Base-by-base conservation (phyloP, 2,329 filamentous ascomycete species). In the Claviceps sp. region DNA sequence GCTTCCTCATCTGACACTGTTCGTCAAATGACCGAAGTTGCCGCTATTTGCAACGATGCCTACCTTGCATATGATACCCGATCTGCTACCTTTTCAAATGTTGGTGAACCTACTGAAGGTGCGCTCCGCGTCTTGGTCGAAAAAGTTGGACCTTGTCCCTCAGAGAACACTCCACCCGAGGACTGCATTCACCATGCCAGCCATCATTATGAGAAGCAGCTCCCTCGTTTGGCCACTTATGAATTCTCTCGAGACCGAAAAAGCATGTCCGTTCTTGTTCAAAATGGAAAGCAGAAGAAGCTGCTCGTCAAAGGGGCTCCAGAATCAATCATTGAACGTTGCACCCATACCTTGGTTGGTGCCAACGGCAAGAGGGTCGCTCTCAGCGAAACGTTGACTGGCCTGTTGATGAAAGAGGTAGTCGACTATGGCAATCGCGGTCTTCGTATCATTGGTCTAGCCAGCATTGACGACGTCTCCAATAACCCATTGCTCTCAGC, bases 221-320 rank as follows among this genome's bases (percentile, higher is more conserved):
- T 84, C 48, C 81, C 82, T 50, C 82, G 85, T 43, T 76, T 95
- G 52, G 85, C 90, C 8, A 95, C 89, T 11, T 98, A 88, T 61
- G 93, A 98, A 66, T 98, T 98, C 71, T 97, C 93, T 1, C 84
- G 93, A 61, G 93, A 98, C 69, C 82, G 93, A 56, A 98, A 98
- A 80, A 97, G 91, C 70, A 98, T 98, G 93, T 98, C 93, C 47
- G 94, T 98, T 38, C 73, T 97, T 54, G 88, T 94, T 56, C 78
- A 85, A 58, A 77, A 78, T 51, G 84, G 79, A 52, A 74, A 76
- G 48, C 70, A 81, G 50, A 81, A 93, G 71, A 89, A 85, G 66
- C 82, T 98, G 11, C 78, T 98, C 48, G 90, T 98, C 58, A 98
- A 98, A 72, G 93, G 93, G 61, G 93, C 94, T 20, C 93, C 93